phyloP scores from a whole-genome alignment of 805 yeast genomes.

The Sporopachydermia quercuum region DNA sequence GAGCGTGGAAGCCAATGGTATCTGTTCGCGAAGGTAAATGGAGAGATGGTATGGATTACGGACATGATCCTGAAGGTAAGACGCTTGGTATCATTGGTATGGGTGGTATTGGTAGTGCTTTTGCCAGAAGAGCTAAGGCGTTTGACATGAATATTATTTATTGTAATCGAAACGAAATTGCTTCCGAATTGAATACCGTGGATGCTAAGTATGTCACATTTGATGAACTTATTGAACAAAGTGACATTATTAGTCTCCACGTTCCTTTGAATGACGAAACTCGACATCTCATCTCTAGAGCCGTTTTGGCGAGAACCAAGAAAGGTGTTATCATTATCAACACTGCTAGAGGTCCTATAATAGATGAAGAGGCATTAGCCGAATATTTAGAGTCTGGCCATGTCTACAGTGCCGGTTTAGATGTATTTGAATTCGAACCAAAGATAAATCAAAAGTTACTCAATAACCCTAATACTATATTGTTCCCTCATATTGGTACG shows the following conservation, averaged over 20 bases:
- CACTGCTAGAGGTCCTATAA: constrained; percentile 8
- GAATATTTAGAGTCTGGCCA: constrained; percentile 37
- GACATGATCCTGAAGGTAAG: constrained; percentile 59
- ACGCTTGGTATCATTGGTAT: constrained; percentile 62
- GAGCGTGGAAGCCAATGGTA: constrained; percentile 43
- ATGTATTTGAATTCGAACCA: constrained; percentile 56
- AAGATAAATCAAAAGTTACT: constrained; percentile 37
- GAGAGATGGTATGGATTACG: constrained; percentile 28
- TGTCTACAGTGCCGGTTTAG: constrained; percentile 42
- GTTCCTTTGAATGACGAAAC: constrained; percentile 33
- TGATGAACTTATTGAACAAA: constrained; percentile 22
- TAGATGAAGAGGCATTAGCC: constrained; percentile 41
- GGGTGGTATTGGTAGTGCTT: constrained; percentile 75
- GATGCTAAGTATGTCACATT: constrained; percentile 17
- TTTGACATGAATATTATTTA: constrained; percentile 26
- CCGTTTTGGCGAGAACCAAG: constrained; percentile 26
- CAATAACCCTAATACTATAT: constrained; percentile 35
- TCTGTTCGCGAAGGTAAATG: constrained; percentile 42
- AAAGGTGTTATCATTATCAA: constrained; percentile 19
- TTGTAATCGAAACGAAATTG: not conserved
- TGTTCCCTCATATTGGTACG: constrained; percentile 86
- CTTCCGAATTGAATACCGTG: constrained; percentile 1
- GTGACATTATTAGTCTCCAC: constrained; percentile 29
- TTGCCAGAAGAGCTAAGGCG: constrained; percentile 50
- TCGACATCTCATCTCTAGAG: constrained; percentile 26